These are phyloP conservation scores for Ceratobasidium sp. DNA, from an alignment of 1,284 basidiomycete species.

Conservation along the genomic window DNA sequence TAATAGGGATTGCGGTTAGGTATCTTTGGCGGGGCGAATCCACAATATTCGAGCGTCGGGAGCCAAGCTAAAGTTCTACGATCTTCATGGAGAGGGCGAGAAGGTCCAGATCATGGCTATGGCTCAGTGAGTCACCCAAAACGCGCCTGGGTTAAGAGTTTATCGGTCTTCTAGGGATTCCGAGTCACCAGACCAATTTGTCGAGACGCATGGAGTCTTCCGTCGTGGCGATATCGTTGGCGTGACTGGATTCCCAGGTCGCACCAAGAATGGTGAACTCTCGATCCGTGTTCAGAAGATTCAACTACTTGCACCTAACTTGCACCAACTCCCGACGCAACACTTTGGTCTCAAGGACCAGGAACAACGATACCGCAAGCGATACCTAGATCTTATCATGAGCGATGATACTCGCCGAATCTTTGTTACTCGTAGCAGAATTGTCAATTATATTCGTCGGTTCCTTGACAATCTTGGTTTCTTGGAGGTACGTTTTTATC, in stretches of 20 bases:
- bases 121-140: conserved; percentile 66
- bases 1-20: conserved; percentile 43
- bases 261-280: conserved; percentile 95
- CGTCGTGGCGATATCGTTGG: conserved; percentile 96
- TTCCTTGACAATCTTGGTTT: conserved; percentile 93
- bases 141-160: background rate
- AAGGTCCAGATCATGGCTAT: conserved; percentile 97
- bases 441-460: conserved; percentile 89
- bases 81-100: conserved; percentile 88
- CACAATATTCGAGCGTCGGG: conserved; percentile 81
- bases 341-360: conserved; percentile 94
- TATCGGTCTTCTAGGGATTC: conserved; percentile 62
- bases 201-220: conserved; percentile 81
- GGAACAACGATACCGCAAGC: conserved; percentile 97
- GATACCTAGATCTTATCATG: conserved; percentile 97
- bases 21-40: conserved; percentile 47
- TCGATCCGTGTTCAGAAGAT: conserved; percentile 85
- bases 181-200: conserved; percentile 70
- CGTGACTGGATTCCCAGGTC: conserved; percentile 84
- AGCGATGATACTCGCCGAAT: conserved; percentile 89
- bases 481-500: conserved; percentile 67
- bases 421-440: conserved; percentile 86
- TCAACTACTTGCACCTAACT: conserved; percentile 90
- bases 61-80: conserved; percentile 92
- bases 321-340: conserved; percentile 91